Evolutionary conservation across 148 eudicot species (phyloP).

Genomic region (Oxyria digyna): DNA sequence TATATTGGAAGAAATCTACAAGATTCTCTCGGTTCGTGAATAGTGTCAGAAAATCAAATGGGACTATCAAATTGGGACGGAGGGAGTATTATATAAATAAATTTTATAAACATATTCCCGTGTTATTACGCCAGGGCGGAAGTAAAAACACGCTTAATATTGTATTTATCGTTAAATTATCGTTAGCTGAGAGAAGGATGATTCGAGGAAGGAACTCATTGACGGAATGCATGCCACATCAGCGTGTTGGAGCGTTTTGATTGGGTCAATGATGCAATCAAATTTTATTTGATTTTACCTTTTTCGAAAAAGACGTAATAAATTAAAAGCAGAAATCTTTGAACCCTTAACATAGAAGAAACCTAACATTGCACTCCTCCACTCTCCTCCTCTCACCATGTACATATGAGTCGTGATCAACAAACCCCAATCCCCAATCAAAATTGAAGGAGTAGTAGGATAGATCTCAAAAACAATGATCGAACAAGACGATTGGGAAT

Average conservation of each 20-base stretch:
- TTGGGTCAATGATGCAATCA: constrained; percentile 20
- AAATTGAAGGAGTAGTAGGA: not conserved
- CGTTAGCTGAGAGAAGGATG: too few relatives aligned
- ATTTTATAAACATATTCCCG: too few relatives aligned
- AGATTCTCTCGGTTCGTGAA: too few relatives aligned
- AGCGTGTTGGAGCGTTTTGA: constrained; percentile 6
- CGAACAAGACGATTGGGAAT: constrained; percentile 2
- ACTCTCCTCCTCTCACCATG: not conserved
- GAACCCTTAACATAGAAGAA: not conserved
- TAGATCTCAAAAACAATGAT: not conserved
- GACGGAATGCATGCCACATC: constrained; percentile 11
- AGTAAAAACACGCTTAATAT: too few relatives aligned
- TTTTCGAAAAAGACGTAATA: not conserved
- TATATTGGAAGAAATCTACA: too few relatives aligned
- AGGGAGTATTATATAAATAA: too few relatives aligned
- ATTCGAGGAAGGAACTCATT: not conserved
- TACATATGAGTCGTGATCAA: not conserved
- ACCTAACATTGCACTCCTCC: not conserved
- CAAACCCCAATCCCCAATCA: constrained; percentile 4
- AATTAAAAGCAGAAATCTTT: not conserved
- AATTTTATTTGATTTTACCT: not conserved
- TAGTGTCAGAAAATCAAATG: too few relatives aligned
- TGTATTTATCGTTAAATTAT: too few relatives aligned
- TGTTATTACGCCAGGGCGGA: too few relatives aligned
- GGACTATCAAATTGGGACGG: too few relatives aligned